Evolutionary conservation across 1,139 yeast genomes (phyloP), one percentile per base, ranked within the genome.

Genomic region (Nakaseomyces sp.): DNA sequence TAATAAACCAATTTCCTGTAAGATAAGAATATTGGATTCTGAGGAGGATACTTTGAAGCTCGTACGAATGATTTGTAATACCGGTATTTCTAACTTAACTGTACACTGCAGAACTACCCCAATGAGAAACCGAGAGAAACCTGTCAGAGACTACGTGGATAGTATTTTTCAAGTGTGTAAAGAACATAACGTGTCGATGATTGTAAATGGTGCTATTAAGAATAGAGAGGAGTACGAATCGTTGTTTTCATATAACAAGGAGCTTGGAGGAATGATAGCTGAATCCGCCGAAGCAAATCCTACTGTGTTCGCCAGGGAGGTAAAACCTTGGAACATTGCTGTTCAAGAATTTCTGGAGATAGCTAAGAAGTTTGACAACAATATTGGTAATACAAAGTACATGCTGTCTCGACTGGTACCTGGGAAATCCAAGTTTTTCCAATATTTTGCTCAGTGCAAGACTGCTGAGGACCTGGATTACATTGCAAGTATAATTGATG

Each of bases 261-360:
- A 2, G 75, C 75, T 45, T 12, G 95, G 97, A 2, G 91, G 87
- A 6, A 91, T 91, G 98, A 80, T 89, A 53, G 98, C 96, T 1
- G 84, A 88, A 42, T 78, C 80, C 26, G 97, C 96, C 0, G 97
- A 91, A 63, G 60, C 74, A 8, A 89, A 91, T 58, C 91, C 95
- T 6, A 73, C 95, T 1, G 81, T 87, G 41, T 91, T 91, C 60
- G 60, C 64, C 13, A 60, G 60, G 9, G 53, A 56, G 0, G 78
- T 84, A 1, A 57, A 71, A 39, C 69, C 76, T 0, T 84, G 91
- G 82, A 69, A 66, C 28, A 60, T 67, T 20, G 67, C 77, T 4
- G 72, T 76, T 10, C 69, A 67, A 37, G 83, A 85, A 51, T 84
- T 76, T 51, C 58, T 79, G 29, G 61, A 67, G n/a, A 58, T 76